Conservation (phyloP, 1,284 basidiomycete species). For the Puccinia polysora region DNA sequence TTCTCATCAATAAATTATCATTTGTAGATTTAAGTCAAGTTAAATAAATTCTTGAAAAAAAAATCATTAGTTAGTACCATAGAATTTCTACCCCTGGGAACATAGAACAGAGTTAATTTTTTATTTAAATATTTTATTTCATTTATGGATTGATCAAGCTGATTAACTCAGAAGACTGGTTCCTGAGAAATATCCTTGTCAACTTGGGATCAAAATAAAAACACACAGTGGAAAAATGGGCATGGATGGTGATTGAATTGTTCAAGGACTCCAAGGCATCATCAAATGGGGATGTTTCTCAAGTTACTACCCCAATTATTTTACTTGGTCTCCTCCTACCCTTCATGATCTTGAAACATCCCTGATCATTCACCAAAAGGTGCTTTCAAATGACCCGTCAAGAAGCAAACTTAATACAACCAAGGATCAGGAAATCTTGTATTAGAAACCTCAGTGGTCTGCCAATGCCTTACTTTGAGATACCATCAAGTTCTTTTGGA, state of each 20-base stretch:
- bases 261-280: slow-evolving; percentile 87
- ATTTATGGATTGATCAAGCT: slow-evolving; percentile 55
- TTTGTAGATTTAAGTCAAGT: too few relatives aligned
- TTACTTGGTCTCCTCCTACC: too few relatives aligned
- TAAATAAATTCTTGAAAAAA: too few relatives aligned
- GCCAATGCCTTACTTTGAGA: slow-evolving; percentile 84
- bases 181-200: slow-evolving; percentile 65
- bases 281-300: too few relatives aligned
- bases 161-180: slow-evolving; percentile 58
- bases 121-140: slow-evolving; percentile 66
- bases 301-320: too few relatives aligned
- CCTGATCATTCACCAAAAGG: slow-evolving; percentile 50
- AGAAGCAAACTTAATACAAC: slow-evolving; percentile 86
- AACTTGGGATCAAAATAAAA: slow-evolving; percentile 93
- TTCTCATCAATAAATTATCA: too few relatives aligned
- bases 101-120: slow-evolving; percentile 88
- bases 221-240: slow-evolving; percentile 69
- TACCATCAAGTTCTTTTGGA: slow-evolving; percentile 87
- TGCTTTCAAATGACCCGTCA: slow-evolving; percentile 75
- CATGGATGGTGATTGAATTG: slow-evolving; percentile 55
- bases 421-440: slow-evolving; percentile 74
- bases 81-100: slow-evolving; percentile 99
- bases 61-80: too few relatives aligned
- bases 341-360: not conserved
- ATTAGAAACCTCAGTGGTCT: slow-evolving; percentile 91